Evolutionary conservation across 805 yeast species (phyloP).

Genomic region (Wickerhamiella galacta): DNA sequence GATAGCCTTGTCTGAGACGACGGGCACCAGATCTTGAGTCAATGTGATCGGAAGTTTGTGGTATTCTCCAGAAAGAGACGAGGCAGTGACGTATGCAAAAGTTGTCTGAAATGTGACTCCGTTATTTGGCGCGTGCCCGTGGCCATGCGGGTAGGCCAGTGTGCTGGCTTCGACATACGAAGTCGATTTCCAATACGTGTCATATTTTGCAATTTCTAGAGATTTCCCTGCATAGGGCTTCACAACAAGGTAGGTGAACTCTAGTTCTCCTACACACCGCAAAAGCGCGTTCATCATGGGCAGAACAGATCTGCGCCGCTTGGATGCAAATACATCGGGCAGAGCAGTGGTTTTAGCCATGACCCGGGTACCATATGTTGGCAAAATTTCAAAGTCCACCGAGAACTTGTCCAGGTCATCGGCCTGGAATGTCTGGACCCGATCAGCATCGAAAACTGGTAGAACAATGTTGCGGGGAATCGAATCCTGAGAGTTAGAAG

Average conservation of each 20-base stretch:
- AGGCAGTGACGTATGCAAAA: slow-evolving; percentile 48
- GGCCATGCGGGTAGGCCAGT: slow-evolving; percentile 6
- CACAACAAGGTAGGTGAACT: slow-evolving; percentile 64
- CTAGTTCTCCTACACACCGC: slow-evolving; percentile 64
- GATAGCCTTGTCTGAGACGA: slow-evolving; percentile 37
- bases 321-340: slow-evolving; percentile 30
- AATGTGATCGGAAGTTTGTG: slow-evolving; percentile 51
- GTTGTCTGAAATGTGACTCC: slow-evolving; percentile 28
- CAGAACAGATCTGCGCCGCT: slow-evolving; percentile 27
- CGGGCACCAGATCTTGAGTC: slow-evolving; percentile 70
- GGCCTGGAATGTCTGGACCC: slow-evolving; percentile 66
- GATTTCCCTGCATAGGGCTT: slow-evolving; percentile 77
- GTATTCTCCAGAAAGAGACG: slow-evolving; percentile 74
- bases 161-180: slow-evolving; percentile 27
- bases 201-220: slow-evolving; percentile 78
- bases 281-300: slow-evolving; percentile 74
- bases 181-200: slow-evolving; percentile 94
- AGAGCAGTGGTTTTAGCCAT: slow-evolving; percentile 80
- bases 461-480: slow-evolving; percentile 75
- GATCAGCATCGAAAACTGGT: slow-evolving; percentile 55
- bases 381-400: slow-evolving; percentile 78
- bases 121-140: slow-evolving; percentile 7
- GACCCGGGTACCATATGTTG: slow-evolving; percentile 84
- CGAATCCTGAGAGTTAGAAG: slow-evolving; percentile 51
- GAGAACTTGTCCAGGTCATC: slow-evolving; percentile 57